Percentiles rank a stretch among this genome's conserved stretches.
phyloP scores from a whole-genome alignment of 2,329 filamentous ascomycete genomes.

The Colletotrichum camelliae region DNA sequence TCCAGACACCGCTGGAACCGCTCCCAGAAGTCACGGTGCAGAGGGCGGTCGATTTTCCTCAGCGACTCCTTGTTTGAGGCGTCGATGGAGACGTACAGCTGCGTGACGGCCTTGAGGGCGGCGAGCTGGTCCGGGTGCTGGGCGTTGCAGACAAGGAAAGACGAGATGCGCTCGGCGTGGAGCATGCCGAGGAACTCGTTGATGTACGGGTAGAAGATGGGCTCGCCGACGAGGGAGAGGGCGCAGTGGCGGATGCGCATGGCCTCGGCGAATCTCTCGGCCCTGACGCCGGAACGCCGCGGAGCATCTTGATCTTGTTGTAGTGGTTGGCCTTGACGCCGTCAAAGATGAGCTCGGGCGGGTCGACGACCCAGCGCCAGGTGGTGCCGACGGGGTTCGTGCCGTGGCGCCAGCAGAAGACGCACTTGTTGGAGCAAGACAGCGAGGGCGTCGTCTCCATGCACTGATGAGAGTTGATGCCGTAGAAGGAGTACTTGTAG shows the following conservation, averaged over 20 bases:
- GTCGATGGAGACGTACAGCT: constrained; percentile 96
- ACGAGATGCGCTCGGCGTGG: constrained; percentile 86
- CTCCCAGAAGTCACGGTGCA: constrained; percentile 98
- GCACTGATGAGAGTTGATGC: constrained; percentile 93
- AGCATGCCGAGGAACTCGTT: constrained; percentile 88
- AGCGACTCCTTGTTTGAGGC: constrained; percentile 89
- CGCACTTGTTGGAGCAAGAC: constrained; percentile 97
- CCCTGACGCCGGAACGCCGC: constrained; percentile 88
- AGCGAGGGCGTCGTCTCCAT: constrained; percentile 98
- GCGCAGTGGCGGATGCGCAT: constrained; percentile 95
- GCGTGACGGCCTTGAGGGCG: constrained; percentile 83
- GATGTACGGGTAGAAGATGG: constrained; percentile 98
- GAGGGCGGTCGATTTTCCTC: constrained; percentile 85
- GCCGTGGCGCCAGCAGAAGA: constrained; percentile 98
- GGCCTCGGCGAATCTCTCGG: constrained; percentile 90
- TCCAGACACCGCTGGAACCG: constrained; percentile 90
- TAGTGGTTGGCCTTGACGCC: constrained; percentile 93
- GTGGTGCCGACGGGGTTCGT: constrained; percentile 97
- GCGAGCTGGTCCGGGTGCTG: constrained; percentile 93
- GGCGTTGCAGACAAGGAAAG: constrained; percentile 95
- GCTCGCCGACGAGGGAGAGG: constrained; percentile 89
- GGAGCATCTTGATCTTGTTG: constrained; percentile 97
- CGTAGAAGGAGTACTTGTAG: constrained; percentile 98
- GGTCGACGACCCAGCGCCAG: constrained; percentile 95
- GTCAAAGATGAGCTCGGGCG: constrained; percentile 85